A percentile compares a stretch with the other conserved stretches of the same genome.
Evolutionary conservation across 2,329 filamentous ascomycete genomes (phyloP).

Genomic region (Colletotrichum falcatum): DNA sequence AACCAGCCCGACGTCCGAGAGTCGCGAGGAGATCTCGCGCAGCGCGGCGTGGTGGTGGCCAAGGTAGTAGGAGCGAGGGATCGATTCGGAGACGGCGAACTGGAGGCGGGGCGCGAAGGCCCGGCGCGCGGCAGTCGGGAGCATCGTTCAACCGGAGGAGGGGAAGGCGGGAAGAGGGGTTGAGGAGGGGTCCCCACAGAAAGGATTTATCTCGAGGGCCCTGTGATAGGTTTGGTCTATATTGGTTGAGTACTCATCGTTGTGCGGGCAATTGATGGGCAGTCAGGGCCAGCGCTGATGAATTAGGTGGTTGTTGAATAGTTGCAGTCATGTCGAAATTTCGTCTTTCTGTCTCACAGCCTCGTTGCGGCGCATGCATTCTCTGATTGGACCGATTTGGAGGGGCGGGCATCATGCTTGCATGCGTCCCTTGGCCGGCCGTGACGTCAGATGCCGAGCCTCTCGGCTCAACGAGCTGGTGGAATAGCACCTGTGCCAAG

Average conservation of each 20-base stretch:
- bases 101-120: constrained; percentile 78
- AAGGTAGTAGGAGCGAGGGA: constrained; percentile 92
- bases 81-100: constrained; percentile 78
- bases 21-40: constrained; percentile 82
- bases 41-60: constrained; percentile 91
- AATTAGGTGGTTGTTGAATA: not conserved
- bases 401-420: constrained; percentile 16
- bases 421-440: not conserved
- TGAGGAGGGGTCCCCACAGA: not conserved
- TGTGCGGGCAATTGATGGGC: not conserved
- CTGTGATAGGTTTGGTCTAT: constrained; percentile 17
- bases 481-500: constrained; percentile 23
- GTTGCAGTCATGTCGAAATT: constrained; percentile 18
- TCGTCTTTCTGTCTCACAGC: constrained; percentile 38
- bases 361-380: constrained; percentile 10
- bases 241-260: constrained; percentile 8
- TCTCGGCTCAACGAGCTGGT: not conserved
- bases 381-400: constrained; percentile 22
- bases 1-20: constrained; percentile 86
- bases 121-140: constrained; percentile 42
- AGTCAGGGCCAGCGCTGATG: not conserved
- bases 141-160: constrained; percentile 17
- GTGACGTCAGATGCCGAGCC: constrained; percentile 29
- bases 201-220: not conserved
- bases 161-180: not conserved